Base-by-base conservation (phyloP, 331 rosid species). In the Prunus yedoensis region DNA sequence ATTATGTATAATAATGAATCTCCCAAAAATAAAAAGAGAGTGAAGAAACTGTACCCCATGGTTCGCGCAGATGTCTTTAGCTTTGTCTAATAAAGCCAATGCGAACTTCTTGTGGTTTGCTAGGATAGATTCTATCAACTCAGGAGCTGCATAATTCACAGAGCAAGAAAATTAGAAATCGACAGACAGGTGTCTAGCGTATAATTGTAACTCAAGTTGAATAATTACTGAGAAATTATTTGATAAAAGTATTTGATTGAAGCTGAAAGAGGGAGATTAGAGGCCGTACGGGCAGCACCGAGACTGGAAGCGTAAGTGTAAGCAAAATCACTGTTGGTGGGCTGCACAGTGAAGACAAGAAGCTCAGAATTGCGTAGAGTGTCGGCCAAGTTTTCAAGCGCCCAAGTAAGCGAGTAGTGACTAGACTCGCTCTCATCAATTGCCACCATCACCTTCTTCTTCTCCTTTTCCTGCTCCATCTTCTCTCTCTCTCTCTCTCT, bases 361-460 rank as follows among this genome's bases (percentile, higher is more conserved):
- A 89, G 78, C 8, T 79, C 65, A 3, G 71, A 84, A 1, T 60
- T 73, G 23, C 10, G 25, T 12, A 86, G 27, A 67, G 89, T 80
- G 52, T 74, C 72, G 78, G 72, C 69, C 5, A 86, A 74, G 66
- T 66, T 79, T 43, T 83, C 67, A 10, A 89, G 89, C 13, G 78
- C 71, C 93, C 91, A 86, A 32, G 53, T 63, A 60, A 89, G 86
- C 0, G 91, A 89, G 20, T 84, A 68, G 73, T 81, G 73, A 77
- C 91, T 89, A 57, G 35, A 12, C 1, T 89, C 85, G 28, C 84
- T 87, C 75, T 85, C 88, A 28, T 87, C 87, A 43, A 85, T 79
- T 46, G 86, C 91, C 76, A 86, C 81, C 93, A 86, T 86, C 65
- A 84, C 81, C 79, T 78, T 80, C 85, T 70, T 81, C 76, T 58